Conservation (phyloP, 352 stramenopile genomes). For the Phytophthora tentaculata region DNA sequence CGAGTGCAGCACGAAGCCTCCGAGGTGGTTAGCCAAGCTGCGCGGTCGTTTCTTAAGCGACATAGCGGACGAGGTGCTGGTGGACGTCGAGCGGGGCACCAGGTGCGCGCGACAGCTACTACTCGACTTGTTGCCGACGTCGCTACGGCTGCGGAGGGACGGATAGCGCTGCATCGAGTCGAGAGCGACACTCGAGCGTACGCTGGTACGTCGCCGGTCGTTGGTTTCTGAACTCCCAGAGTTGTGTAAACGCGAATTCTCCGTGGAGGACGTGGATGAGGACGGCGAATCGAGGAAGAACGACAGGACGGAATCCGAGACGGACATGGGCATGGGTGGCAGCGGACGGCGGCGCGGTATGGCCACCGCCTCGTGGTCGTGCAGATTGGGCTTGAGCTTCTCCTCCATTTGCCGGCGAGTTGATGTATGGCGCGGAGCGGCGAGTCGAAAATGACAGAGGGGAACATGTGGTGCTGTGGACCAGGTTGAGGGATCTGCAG, state of each 20-base stretch:
- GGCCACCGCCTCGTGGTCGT: not conserved
- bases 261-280: constrained; percentile 19
- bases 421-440: constrained; percentile 12
- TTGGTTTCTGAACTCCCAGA: constrained; percentile 13
- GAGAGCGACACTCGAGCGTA: constrained; percentile 21
- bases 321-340: constrained; percentile 7
- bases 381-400: constrained; percentile 7
- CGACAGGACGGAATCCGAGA: constrained; percentile 32
- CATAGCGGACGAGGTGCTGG: constrained; percentile 20
- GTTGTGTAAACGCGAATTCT: constrained; percentile 27
- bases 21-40: constrained; percentile 50
- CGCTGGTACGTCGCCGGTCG: constrained; percentile 23
- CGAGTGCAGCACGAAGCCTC: constrained; percentile 65
- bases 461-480: constrained; percentile 10
- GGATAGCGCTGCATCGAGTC: constrained; percentile 25
- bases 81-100: constrained; percentile 21
- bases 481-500: constrained; percentile 1
- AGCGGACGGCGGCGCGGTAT: constrained; percentile 13
- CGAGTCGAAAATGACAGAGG: not conserved
- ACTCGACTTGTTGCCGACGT: constrained; percentile 15
- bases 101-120: constrained; percentile 5
- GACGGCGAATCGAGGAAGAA: constrained; percentile 40
- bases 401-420: constrained; percentile 25
- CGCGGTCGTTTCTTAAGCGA: constrained; percentile 28
- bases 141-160: constrained; percentile 17